Conservation (phyloP, 2,329 filamentous ascomycete species). For the Metarhizium rileyi region DNA sequence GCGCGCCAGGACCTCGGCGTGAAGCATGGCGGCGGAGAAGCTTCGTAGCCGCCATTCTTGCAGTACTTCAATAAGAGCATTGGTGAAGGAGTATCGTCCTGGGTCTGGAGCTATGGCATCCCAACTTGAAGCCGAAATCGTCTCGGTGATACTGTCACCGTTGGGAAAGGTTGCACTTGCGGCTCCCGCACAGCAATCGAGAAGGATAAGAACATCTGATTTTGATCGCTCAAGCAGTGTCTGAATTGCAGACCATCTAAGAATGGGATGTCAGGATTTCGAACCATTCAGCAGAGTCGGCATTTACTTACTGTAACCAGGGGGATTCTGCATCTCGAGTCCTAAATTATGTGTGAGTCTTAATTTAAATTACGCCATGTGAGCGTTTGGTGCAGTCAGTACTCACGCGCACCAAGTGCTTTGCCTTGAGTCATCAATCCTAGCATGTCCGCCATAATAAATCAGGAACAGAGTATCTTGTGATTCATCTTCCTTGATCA, state of each 20-base stretch:
- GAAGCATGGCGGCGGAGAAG: conserved; percentile 51
- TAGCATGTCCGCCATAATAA: conserved; percentile 51
- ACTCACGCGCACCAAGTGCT: conserved; percentile 52
- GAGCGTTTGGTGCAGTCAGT: not conserved
- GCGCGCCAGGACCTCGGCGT: conserved; percentile 49
- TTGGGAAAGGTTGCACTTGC: conserved; percentile 50
- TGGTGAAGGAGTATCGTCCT: conserved; percentile 50
- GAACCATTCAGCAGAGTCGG: not conserved
- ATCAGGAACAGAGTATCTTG: conserved; percentile 46
- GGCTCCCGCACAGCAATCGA: conserved; percentile 51
- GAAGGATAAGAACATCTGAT: conserved; percentile 47
- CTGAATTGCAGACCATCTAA: conserved; percentile 50
- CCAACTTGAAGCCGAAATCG: conserved; percentile 53
- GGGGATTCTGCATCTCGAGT: conserved; percentile 42
- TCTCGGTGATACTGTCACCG: conserved; percentile 50
- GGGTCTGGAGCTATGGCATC: conserved; percentile 51
- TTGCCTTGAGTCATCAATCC: conserved; percentile 49
- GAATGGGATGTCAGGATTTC: not conserved
- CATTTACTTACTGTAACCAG: conserved; percentile 40
- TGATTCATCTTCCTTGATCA: conserved; percentile 48
- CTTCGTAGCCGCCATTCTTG: conserved; percentile 44
- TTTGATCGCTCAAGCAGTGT: conserved; percentile 46
- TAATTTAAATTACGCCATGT: not conserved
- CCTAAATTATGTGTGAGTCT: conserved; percentile 18
- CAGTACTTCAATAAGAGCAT: conserved; percentile 48